phyloP scores from a whole-genome alignment of 805 yeast genomes.

The Komagataella kurtzmanii region DNA sequence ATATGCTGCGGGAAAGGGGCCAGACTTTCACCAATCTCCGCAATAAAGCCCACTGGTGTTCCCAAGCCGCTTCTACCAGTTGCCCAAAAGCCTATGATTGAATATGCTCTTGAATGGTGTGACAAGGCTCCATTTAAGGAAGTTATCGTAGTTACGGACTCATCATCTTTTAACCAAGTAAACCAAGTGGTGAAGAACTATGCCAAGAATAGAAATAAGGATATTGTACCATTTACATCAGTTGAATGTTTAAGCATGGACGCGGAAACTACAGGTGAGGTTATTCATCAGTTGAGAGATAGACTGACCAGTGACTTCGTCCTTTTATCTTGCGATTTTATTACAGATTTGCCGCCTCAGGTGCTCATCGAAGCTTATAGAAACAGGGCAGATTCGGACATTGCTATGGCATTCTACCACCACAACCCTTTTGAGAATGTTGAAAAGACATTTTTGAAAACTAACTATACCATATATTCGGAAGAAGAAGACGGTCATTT shows the following conservation, averaged over 20 bases:
- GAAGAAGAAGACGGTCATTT: slow-evolving; percentile 28
- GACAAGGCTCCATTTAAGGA: slow-evolving; percentile 67
- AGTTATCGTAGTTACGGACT: slow-evolving; percentile 45
- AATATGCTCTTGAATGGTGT: slow-evolving; percentile 88
- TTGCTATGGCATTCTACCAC: slow-evolving; percentile 71
- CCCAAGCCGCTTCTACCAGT: slow-evolving; percentile 84
- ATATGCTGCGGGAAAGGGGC: slow-evolving; percentile 82
- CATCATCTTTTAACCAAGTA: slow-evolving; percentile 32
- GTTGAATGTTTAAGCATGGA: slow-evolving; percentile 29
- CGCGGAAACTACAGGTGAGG: slow-evolving; percentile 48
- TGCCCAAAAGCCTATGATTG: slow-evolving; percentile 81
- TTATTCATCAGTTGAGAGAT: slow-evolving; percentile 35
- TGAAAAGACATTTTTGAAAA: slow-evolving; percentile 62
- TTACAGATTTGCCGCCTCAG: slow-evolving; percentile 88
- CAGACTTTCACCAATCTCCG: slow-evolving; percentile 58
- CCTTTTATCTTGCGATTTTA: slow-evolving; percentile 86
- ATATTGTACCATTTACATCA: slow-evolving; percentile 17
- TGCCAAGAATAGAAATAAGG: slow-evolving; percentile 23
- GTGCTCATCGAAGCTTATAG: slow-evolving; percentile 75
- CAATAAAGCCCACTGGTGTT: slow-evolving; percentile 44
- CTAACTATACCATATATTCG: slow-evolving; percentile 56
- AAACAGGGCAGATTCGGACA: slow-evolving; percentile 48
- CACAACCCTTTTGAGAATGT: slow-evolving; percentile 60
- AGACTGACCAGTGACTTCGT: slow-evolving; percentile 42
- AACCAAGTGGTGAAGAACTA: slow-evolving; percentile 34